Evolutionary conservation across 2,329 filamentous ascomycete species (phyloP), one percentile per base, ranked within the genome.

Genomic region (Ascochyta pisi): DNA sequence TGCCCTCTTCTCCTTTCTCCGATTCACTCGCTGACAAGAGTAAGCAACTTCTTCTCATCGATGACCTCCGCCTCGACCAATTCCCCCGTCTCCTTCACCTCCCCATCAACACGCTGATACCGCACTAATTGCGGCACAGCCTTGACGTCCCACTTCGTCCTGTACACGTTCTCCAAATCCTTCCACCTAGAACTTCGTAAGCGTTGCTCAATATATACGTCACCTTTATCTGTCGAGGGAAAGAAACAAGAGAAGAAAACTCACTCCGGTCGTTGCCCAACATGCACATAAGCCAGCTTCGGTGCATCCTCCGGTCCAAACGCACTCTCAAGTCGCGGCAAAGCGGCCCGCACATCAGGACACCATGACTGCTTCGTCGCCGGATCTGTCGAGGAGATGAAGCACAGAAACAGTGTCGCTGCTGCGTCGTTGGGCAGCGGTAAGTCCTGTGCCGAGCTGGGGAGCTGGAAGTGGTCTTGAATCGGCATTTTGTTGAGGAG

Each of bases 271-370:
- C 47, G 57, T 24, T 55, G 54, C 8, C 58, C 58, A 31, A 58
- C 58, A 43, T 58, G 47, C 8, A 61, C 58, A 27, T 46, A 55
- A 4, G 16, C 33, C 3, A 58, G 31, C 15, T 26, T 13, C 4
- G 58, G 54, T 7, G 38, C 43, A 16, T 43, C 38, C 4, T 24
- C 33, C 6, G 38, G 10, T 12, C 38, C 31, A 33, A 61, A 61
- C 5, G 31, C 35, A 12, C 37, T 48, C 24, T 50, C 10, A 15
- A 57, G 47, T 0, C 29, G 16, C 10, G 59, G 59, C 39, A 61
- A 15, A 42, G 59, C 49, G 7, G 59, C 59, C 4, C 56, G 54
- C 15, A 61, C 59, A 40, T 61, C 59, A 12, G 59, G 56, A 50
- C 59, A 61, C 59, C 59, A 61, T 4, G 59, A 31, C 27, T 51